Evolutionary conservation across 306 rosid genomes (phyloP), one percentile per base, ranked within the genome.

Genomic region (Phaseolus lunatus): DNA sequence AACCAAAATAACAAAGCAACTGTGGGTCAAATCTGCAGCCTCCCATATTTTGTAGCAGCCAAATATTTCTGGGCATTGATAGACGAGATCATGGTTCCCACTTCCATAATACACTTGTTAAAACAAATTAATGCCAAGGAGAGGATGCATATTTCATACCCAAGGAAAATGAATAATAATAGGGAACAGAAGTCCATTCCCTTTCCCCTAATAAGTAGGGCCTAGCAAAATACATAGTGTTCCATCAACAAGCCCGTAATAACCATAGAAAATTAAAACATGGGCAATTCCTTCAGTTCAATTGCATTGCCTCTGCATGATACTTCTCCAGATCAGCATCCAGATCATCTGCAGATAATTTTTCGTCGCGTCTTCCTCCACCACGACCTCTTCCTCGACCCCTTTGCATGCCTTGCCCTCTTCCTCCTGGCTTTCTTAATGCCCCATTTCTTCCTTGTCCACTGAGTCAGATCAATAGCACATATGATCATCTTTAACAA

Each of bases 311-410:
- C 84, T 90, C 94, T 47, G 94, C 80, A 82, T 92, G 98, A 82
- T 96, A 96, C 86, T 93, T 96, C 87, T 92, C 96, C 89, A 96
- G 81, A 44, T 96, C 99, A 67, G 97, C 96, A 87, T 96, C 98
- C 79, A 96, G 93, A 73, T 91, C 99, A 59, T 91, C 98, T 13
- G 97, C 97, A 41, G 97, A 96, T 58, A 93, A 65, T 78, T 91
- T 96, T 77, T 93, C 97, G 6, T 80, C 94, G 72, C 86, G 89
- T 22, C 39, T 33, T 33, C 88, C 88, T 75, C 85, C 78, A 37
- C 88, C 86, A 49, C 76, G 73, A 33, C 83, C 88, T 27, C 87
- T 79, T 39, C 99, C 97, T 49, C 93, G 90, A 43, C 94, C 84
- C 54, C 85, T 63, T 59, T 23, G 62, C 45, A 53, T 31, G 62